Conservation (phyloP, 306 rosid species). For the Macrotyloma uniflorum region DNA sequence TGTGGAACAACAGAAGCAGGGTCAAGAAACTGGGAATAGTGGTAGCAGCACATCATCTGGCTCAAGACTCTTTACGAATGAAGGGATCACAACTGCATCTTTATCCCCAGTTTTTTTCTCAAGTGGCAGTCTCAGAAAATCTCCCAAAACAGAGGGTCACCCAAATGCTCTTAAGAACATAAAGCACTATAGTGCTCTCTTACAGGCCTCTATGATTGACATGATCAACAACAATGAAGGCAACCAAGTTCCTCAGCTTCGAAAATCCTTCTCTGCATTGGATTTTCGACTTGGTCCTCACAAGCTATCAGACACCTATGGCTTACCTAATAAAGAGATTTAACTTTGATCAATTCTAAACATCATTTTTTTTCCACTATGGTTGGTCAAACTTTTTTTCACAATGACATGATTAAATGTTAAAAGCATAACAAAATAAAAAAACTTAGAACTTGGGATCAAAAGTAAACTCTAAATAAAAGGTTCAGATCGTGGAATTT, state of each 20-base stretch:
- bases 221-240: constrained; percentile 50
- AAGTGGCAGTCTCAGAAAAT: constrained; percentile 35
- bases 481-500: constrained; percentile 16
- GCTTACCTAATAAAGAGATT: constrained; percentile 11
- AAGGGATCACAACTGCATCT: constrained; percentile 39
- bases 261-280: constrained; percentile 59
- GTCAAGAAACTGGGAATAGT: constrained; percentile 45
- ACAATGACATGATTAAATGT: background rate
- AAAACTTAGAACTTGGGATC: background rate
- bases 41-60: constrained; percentile 50
- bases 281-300: constrained; percentile 57
- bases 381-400: background rate
- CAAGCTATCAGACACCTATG: constrained; percentile 33
- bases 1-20: constrained; percentile 28
- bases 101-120: constrained; percentile 46
- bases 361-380: background rate
- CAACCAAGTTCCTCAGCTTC: constrained; percentile 43
- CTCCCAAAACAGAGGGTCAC: constrained; percentile 57
- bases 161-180: constrained; percentile 64
- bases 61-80: constrained; percentile 36
- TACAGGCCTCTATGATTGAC: constrained; percentile 61
- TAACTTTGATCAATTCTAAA: background rate
- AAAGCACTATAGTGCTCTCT: constrained; percentile 47
- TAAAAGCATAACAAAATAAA: no score
- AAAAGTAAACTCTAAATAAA: constrained; percentile 24